Evolutionary conservation across 805 yeast species (phyloP).

Genomic region (Suhomyces prunicola): DNA sequence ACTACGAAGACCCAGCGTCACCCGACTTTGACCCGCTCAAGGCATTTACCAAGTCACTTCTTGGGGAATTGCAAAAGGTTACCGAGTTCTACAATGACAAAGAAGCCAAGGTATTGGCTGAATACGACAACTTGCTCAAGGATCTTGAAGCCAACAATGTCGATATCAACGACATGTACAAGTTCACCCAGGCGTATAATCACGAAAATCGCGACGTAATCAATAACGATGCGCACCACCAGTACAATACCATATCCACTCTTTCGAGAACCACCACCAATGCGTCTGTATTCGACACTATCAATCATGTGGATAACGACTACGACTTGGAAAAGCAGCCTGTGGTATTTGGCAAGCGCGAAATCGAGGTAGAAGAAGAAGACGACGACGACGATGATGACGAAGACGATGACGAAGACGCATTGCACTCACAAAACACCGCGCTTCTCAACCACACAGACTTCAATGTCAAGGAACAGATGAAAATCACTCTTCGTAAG

Average conservation of each 20-base stretch:
- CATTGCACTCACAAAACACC: conserved; percentile 30
- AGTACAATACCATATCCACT: conserved; percentile 16
- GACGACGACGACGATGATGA: conserved; percentile 29
- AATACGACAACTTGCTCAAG: conserved; percentile 43
- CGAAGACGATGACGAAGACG: conserved; percentile 30
- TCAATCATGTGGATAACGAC: conserved; percentile 25
- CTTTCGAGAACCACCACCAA: conserved; percentile 20
- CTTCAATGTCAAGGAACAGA: conserved; percentile 49
- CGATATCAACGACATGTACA: conserved; percentile 24
- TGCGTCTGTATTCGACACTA: conserved; percentile 26
- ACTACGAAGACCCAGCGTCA: conserved; percentile 7
- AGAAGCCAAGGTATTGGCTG: conserved; percentile 45
- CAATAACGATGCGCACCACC: conserved; percentile 18
- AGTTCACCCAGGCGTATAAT: conserved; percentile 24
- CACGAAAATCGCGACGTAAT: conserved; percentile 10
- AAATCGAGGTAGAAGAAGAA: conserved; percentile 6
- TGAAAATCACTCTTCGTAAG: conserved; percentile 61
- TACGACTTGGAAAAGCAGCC: conserved; percentile 17
- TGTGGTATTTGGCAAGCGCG: not conserved
- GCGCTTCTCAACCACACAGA: conserved; percentile 51
- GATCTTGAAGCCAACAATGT: conserved; percentile 41
- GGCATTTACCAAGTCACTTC: conserved; percentile 45
- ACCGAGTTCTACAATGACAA: conserved; percentile 48
- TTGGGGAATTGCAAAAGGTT: conserved; percentile 49
- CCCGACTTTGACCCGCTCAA: conserved; percentile 27